Evolutionary conservation across 352 stramenopile genomes (phyloP).

Genomic region (Pythium aristosporum): DNA sequence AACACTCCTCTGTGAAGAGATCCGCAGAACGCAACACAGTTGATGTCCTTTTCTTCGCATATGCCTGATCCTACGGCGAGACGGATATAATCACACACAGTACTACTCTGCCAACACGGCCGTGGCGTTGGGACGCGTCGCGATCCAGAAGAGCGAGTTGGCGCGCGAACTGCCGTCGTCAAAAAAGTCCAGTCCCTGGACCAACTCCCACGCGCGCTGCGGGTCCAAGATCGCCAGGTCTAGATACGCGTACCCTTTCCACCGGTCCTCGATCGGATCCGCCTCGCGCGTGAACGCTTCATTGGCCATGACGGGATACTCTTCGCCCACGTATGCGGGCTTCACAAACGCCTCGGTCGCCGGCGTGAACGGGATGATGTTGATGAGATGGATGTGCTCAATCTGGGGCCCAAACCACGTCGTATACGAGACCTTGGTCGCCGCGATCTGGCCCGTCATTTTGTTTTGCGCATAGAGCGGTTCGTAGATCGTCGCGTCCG

Average conservation of each 20-base stretch:
- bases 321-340: constrained; percentile 65
- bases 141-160: constrained; percentile 90
- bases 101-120: neutral
- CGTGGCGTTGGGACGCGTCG: constrained; percentile 45
- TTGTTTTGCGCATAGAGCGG: constrained; percentile 73
- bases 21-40: too few species aligned
- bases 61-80: too few species aligned
- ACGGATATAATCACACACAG: neutral
- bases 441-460: constrained; percentile 79
- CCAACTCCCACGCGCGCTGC: constrained; percentile 55
- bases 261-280: constrained; percentile 73
- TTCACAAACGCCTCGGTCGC: constrained; percentile 76
- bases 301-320: constrained; percentile 76
- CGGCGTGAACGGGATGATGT: constrained; percentile 91
- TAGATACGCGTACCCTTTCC: constrained; percentile 84
- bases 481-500: constrained; percentile 61
- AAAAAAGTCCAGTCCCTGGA: constrained; percentile 73
- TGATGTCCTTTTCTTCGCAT: too few species aligned
- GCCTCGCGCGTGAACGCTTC: constrained; percentile 60
- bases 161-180: constrained; percentile 87
- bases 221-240: constrained; percentile 84
- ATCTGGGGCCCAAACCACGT: constrained; percentile 86
- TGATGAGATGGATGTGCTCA: constrained; percentile 90
- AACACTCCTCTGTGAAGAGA: too few species aligned
- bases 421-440: constrained; percentile 82